Evolutionary conservation across 495 filamentous ascomycete genomes (phyloP).

Genomic region (Xylaria venustula): DNA sequence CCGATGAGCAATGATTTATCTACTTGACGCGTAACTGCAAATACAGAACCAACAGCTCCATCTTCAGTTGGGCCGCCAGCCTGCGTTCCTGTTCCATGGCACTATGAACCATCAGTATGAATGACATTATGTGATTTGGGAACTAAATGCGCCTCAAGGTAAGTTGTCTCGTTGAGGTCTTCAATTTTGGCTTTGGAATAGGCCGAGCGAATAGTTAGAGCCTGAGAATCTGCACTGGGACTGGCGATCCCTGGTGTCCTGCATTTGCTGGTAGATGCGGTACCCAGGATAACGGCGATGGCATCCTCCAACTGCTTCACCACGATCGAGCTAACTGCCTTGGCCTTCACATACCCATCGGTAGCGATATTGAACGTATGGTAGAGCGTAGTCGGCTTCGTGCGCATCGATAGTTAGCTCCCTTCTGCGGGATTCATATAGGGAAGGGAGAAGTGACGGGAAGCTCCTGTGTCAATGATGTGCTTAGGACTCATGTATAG

Average conservation of each 20-base stretch:
- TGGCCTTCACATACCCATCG: slow-evolving; percentile 47
- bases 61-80: background rate
- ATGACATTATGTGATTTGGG: no score
- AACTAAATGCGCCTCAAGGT: no score
- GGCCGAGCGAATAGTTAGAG: slow-evolving; percentile 23
- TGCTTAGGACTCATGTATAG: slow-evolving; percentile 6
- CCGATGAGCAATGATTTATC: slow-evolving; percentile 38
- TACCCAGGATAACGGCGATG: slow-evolving; percentile 46
- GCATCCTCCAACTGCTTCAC: slow-evolving; percentile 34
- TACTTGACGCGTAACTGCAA: background rate
- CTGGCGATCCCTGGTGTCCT: slow-evolving; percentile 48
- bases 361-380: slow-evolving; percentile 40
- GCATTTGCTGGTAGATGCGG: slow-evolving; percentile 43
- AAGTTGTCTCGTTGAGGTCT: background rate
- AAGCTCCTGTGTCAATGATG: slow-evolving; percentile 26
- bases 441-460: no score
- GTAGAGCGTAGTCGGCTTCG: no score
- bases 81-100: background rate
- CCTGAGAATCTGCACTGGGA: slow-evolving; percentile 55
- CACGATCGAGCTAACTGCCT: slow-evolving; percentile 41
- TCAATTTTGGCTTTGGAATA: background rate
- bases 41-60: background rate
- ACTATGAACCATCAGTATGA: no score
- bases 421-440: no score
- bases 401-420: no score